Evolutionary conservation across 352 stramenopile species (phyloP).

Genomic region (Phytophthora cajani): DNA sequence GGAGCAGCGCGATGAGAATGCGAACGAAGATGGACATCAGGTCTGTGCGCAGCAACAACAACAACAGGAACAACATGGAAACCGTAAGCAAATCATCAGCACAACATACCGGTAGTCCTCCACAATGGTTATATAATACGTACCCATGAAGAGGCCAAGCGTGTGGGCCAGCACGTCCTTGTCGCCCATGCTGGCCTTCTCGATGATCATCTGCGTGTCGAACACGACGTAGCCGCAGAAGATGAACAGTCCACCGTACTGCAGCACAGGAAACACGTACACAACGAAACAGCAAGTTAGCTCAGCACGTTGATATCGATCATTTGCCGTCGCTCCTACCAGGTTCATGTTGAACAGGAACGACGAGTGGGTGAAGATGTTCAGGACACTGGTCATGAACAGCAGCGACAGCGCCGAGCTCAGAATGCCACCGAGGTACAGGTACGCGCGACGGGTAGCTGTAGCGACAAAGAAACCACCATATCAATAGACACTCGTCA

Average conservation of each 20-base stretch:
- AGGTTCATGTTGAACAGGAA: constrained; percentile 65
- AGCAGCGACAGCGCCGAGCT: constrained; percentile 70
- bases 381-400: constrained; percentile 56
- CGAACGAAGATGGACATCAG: constrained; percentile 90
- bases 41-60: constrained; percentile 45
- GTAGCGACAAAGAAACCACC: constrained; percentile 5
- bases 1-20: constrained; percentile 82
- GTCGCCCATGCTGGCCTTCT: constrained; percentile 82
- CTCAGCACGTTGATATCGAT: background rate
- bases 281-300: constrained; percentile 8
- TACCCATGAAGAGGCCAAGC: constrained; percentile 87
- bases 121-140: background rate
- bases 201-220: constrained; percentile 93
- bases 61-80: constrained; percentile 6
- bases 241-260: constrained; percentile 86
- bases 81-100: background rate
- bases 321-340: constrained; percentile 33
- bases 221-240: constrained; percentile 92
- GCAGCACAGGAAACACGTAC: background rate
- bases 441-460: constrained; percentile 78
- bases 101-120: background rate
- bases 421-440: constrained; percentile 86
- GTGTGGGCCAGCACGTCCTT: constrained; percentile 87
- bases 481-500: background rate
- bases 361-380: constrained; percentile 70